Conservation (phyloP, 2,329 filamentous ascomycete species). For the Epichloe gansuensis region DNA sequence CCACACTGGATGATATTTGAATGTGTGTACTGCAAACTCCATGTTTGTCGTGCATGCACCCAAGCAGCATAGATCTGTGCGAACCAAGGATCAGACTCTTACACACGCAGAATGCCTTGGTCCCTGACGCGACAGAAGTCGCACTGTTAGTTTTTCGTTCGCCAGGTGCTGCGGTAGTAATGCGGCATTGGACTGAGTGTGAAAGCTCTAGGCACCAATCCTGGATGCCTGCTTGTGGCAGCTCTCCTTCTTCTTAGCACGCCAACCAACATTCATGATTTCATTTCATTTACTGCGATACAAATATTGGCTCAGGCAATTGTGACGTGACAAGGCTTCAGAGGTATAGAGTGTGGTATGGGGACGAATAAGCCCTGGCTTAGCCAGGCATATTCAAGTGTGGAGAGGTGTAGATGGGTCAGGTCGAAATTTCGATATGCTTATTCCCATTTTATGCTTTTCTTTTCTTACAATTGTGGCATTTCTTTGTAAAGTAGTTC, state of each 20-base stretch:
- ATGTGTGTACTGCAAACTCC: slow-evolving; percentile 56
- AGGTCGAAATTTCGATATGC: background rate
- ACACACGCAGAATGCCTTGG: too few relatives aligned
- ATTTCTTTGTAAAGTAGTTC: background rate
- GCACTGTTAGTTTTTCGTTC: too few relatives aligned
- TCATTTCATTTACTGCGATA: background rate
- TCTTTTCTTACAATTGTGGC: background rate
- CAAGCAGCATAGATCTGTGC: slow-evolving; percentile 18
- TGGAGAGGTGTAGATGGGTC: background rate
- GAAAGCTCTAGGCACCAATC: too few relatives aligned
- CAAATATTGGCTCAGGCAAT: background rate
- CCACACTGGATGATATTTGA: slow-evolving; percentile 59
- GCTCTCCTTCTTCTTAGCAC: background rate
- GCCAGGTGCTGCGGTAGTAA: too few relatives aligned
- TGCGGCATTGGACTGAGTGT: too few relatives aligned
- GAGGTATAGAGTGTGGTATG: background rate
- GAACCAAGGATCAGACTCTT: background rate
- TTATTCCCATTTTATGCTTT: background rate
- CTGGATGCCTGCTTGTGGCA: too few relatives aligned
- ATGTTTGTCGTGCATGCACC: slow-evolving; percentile 49
- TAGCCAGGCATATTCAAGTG: background rate
- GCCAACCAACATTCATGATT: background rate
- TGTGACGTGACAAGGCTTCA: background rate
- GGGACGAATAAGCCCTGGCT: background rate
- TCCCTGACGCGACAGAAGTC: background rate